A percentile compares a stretch with the other conserved stretches of the same genome.
Conservation (phyloP, 1,284 basidiomycete genomes). For the Cystobasidium pallidum region DNA sequence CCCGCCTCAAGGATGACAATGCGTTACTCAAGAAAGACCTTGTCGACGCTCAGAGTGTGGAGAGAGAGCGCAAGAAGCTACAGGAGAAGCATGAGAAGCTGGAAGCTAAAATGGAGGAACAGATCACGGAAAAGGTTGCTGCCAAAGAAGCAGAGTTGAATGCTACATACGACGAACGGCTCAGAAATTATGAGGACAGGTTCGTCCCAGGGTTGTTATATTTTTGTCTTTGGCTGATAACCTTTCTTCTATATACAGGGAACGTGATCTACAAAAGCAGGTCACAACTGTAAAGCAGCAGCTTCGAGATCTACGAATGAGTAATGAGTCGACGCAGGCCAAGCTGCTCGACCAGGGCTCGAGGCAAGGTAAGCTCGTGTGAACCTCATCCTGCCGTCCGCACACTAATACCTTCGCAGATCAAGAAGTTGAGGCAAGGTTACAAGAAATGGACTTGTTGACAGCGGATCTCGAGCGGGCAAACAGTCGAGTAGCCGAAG, state of each 20-base stretch:
- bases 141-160: constrained; percentile 94
- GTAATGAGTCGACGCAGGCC: constrained; percentile 88
- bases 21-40: constrained; percentile 71
- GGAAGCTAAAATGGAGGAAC: constrained; percentile 88
- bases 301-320: constrained; percentile 81
- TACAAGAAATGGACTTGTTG: constrained; percentile 89
- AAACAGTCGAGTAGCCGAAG: constrained; percentile 84
- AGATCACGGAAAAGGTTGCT: constrained; percentile 78
- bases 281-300: constrained; percentile 82
- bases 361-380: constrained; percentile 68
- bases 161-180: constrained; percentile 91
- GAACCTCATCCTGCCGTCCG: constrained; percentile 10
- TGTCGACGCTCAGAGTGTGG: constrained; percentile 67
- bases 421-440: constrained; percentile 82
- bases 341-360: constrained; percentile 85
- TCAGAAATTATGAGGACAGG: constrained; percentile 86
- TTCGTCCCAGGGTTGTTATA: background rate
- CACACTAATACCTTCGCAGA: constrained; percentile 62
- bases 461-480: constrained; percentile 89
- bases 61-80: constrained; percentile 75
- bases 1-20: constrained; percentile 75
- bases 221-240: background rate
- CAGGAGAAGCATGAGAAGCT: constrained; percentile 73
- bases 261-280: constrained; percentile 86
- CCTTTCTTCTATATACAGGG: constrained; percentile 61